phyloP scores from a whole-genome alignment of 2,329 filamentous ascomycete genomes.

The Ophiostoma quercus region DNA sequence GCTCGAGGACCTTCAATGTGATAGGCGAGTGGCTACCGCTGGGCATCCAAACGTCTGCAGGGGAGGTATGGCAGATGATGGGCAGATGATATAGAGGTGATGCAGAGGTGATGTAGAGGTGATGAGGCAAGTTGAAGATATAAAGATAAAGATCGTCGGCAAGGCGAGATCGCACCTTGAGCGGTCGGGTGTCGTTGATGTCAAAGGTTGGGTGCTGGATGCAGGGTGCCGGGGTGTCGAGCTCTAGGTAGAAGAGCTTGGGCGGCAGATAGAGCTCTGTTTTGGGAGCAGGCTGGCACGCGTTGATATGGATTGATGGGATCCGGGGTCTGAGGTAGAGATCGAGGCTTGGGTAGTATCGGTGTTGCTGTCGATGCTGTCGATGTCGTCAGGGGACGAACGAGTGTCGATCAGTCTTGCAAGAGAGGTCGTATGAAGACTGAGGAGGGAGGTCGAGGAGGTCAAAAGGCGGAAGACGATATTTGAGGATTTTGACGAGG shows the following conservation, averaged over 20 bases:
- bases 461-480: not conserved
- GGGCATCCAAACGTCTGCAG: not conserved
- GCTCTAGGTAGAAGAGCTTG: slow-evolving; percentile 3
- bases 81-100: not conserved
- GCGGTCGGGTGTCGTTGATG: not conserved
- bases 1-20: not conserved
- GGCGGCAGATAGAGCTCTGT: not conserved
- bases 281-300: not conserved
- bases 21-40: not conserved
- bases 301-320: not conserved
- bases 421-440: not conserved
- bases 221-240: not conserved
- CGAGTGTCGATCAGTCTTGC: not conserved
- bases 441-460: not conserved
- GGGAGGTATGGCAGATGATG: not conserved
- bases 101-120: not conserved
- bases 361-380: not conserved
- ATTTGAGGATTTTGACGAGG: not conserved
- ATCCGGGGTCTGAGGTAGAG: too few species aligned
- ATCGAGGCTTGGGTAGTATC: not conserved
- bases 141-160: not conserved
- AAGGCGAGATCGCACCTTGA: slow-evolving; percentile 15
- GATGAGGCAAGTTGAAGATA: not conserved
- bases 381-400: not conserved
- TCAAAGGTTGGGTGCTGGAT: not conserved